phyloP scores from a whole-genome alignment of 208 protist genomes.

The Trypanosoma boissoni region DNA sequence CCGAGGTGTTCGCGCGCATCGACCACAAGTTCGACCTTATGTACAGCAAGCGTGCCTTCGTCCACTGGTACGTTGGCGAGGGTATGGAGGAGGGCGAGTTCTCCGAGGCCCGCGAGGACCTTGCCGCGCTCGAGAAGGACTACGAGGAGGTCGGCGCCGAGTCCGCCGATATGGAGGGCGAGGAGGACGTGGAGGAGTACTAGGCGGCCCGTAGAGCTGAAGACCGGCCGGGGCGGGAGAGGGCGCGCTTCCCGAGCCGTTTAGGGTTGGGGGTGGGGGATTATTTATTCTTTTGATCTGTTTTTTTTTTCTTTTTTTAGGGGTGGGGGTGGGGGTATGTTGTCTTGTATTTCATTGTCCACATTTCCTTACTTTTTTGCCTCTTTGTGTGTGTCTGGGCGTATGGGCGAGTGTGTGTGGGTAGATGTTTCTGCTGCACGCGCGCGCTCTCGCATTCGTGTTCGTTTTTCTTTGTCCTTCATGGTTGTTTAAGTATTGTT shows the following conservation, averaged over 20 bases:
- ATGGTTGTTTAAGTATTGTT: too few species aligned
- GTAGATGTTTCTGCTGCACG: too few species aligned
- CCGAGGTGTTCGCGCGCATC: slow-evolving; percentile 92
- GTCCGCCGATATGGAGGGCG: slow-evolving; percentile 87
- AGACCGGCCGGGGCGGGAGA: too few species aligned
- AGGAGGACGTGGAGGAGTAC: slow-evolving; percentile 92
- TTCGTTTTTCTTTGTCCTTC: too few species aligned
- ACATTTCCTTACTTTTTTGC: slow-evolving; percentile 7
- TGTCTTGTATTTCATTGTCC: slow-evolving; percentile 6
- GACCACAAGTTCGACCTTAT: slow-evolving; percentile 97
- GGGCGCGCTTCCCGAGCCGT: too few species aligned
- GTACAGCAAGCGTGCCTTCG: slow-evolving; percentile 96
- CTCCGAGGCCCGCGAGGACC: slow-evolving; percentile 95
- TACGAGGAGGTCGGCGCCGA: slow-evolving; percentile 94
- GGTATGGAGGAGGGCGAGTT: slow-evolving; percentile 98
- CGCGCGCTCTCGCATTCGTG: too few species aligned
- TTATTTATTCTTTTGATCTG: slow-evolving; percentile 7
- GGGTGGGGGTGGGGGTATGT: not conserved
- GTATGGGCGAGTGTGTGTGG: too few species aligned
- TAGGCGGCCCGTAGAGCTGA: too few species aligned
- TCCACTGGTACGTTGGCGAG: slow-evolving; percentile 97
- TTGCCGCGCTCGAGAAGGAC: slow-evolving; percentile 96
- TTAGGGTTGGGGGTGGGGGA: too few species aligned
- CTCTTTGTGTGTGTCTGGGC: not conserved
- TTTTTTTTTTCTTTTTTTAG: slow-evolving; percentile 5